Conservation (phyloP, 352 stramenopile genomes). For the Globisporangium parvum region DNA sequence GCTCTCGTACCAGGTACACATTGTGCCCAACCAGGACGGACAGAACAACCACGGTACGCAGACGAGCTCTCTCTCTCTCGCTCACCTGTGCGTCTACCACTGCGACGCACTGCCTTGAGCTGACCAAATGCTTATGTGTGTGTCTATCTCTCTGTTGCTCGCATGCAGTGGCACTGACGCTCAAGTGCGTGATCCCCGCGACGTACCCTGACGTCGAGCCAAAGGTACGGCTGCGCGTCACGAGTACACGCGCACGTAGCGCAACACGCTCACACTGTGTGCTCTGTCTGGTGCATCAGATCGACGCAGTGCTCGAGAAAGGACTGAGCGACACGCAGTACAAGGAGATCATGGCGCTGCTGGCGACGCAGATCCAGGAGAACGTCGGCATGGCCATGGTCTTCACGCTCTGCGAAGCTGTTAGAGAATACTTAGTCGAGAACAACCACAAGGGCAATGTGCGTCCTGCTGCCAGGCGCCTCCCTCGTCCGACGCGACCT, state of each 20-base stretch:
- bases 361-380: conserved; percentile 62
- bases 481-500: no score
- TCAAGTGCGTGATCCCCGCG: conserved; percentile 69
- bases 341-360: conserved; percentile 67
- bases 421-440: conserved; percentile 83
- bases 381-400: conserved; percentile 87
- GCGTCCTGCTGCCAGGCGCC: conserved; percentile 9
- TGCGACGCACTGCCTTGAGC: not conserved
- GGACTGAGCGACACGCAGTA: conserved; percentile 70
- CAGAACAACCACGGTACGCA: conserved; percentile 70
- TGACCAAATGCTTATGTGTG: not conserved
- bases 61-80: no score
- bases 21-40: conserved; percentile 82
- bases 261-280: not conserved
- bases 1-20: conserved; percentile 65
- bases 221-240: conserved; percentile 18
- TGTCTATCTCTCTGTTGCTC: not conserved
- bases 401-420: conserved; percentile 77
- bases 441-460: conserved; percentile 85
- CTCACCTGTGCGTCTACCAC: no score
- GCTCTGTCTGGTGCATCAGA: conserved; percentile 17
- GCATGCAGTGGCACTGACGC: conserved; percentile 50
- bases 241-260: not conserved
- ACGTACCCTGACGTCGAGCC: conserved; percentile 79
- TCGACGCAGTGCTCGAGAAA: conserved; percentile 76